Evolutionary conservation across 495 filamentous ascomycete genomes (phyloP), one percentile per base, ranked within the genome.

Genomic region (Friedmanniomyces endolithicus): DNA sequence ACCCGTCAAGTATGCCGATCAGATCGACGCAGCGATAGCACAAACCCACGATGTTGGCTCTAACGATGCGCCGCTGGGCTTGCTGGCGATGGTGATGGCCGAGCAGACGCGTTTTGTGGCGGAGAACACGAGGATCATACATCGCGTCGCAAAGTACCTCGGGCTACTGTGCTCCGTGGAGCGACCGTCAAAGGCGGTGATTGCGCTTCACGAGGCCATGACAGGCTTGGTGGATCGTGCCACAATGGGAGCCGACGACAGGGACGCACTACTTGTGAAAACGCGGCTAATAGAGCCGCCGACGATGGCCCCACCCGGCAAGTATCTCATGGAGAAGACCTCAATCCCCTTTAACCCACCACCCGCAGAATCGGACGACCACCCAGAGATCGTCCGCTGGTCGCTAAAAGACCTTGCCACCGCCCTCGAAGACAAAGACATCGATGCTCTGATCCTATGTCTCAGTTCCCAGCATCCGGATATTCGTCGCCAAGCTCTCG

Each of bases 31-130:
- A 17, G 29, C 67, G 6, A 23, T 6, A 44, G 39, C 17, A 48
- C n/a, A 37, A 20, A 20, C 33, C 29, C 12, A 45, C 24, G 14
- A 34, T 33, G 17, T 11, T 29, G 29, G 12, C 0, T 19, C 23
- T 23, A 11, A 2, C 11, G 46, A 0, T 54, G 47, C 39, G n/a
- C 60, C 54, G 23, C 43, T 70, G 37, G 80, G 82, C 62, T 75
- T 75, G 7, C 58, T 94, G 1, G 68, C 79, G 16, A 70, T 85
- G 48, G 77, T 77, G 6, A 73, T 94, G 20, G 64, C 77, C 25
- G 89, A 94, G 51, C 88, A 95, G 68, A 80, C 87, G 74, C 80
- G 80, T 0, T 94, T 85, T 61, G 71, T 81, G 9, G 60, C 17
- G 4, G 20, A 56, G 35, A 50, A 56, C 20, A 31, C 45, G 11